These are phyloP conservation scores for Xylaria grammica DNA, from an alignment of 495 filamentous ascomycete species.

Conservation along the genomic window DNA sequence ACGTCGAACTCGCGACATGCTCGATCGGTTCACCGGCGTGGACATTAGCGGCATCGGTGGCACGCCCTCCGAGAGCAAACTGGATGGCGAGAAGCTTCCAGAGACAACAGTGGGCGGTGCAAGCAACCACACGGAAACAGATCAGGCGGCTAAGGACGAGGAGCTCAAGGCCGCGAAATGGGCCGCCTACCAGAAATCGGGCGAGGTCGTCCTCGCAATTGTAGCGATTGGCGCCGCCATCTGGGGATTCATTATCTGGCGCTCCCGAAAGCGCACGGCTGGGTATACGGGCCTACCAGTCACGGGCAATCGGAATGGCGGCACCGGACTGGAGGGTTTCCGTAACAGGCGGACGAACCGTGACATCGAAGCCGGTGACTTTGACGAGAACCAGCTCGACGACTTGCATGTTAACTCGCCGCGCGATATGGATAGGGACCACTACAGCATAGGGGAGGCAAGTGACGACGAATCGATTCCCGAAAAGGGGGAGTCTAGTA, in stretches of 20 bases:
- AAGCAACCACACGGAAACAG: constrained; percentile 75
- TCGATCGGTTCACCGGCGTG: constrained; percentile 93
- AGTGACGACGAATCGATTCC: constrained; percentile 56
- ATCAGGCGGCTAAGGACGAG: constrained; percentile 70
- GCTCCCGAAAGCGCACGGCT: constrained; percentile 64
- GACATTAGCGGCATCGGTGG: constrained; percentile 93
- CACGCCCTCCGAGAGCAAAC: constrained; percentile 76
- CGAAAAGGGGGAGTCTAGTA: constrained; percentile 28
- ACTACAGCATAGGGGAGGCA: constrained; percentile 63
- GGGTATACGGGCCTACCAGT: constrained; percentile 59
- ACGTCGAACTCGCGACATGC: constrained; percentile 89
- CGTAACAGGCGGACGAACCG: constrained; percentile 53
- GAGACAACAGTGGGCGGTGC: constrained; percentile 83
- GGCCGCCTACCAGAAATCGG: constrained; percentile 90
- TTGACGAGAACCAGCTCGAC: constrained; percentile 88
- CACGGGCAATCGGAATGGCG: constrained; percentile 26
- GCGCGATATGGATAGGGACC: constrained; percentile 40
- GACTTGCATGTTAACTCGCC: constrained; percentile 65
- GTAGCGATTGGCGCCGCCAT: constrained; percentile 76
- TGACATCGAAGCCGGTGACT: constrained; percentile 84
- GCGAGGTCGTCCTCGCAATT: constrained; percentile 85
- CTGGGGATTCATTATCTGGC: constrained; percentile 90
- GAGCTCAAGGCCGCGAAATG: constrained; percentile 86
- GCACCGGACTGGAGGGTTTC: constrained; percentile 52
- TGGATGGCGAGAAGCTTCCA: constrained; percentile 88